Conservation (phyloP, 108 stramenopile genomes). For the Nannochloropsis gaditana region DNA sequence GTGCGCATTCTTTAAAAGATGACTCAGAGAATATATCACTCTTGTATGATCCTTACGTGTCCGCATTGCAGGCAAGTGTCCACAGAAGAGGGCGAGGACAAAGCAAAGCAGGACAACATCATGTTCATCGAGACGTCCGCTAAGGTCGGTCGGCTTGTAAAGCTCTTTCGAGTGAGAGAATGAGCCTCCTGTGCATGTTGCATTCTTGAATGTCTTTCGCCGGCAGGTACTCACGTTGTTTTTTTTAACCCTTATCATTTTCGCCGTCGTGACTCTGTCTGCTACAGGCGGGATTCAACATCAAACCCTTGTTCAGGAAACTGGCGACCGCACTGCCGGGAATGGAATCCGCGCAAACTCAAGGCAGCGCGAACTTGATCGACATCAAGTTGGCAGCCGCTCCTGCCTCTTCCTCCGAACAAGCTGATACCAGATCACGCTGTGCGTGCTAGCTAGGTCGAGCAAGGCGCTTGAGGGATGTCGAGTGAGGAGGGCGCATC, state of each 20-base stretch:
- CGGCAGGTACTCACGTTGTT: too few species aligned
- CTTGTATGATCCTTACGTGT: neutral
- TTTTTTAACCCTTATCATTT: too few species aligned
- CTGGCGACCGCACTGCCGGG: constrained; percentile 92
- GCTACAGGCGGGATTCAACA: constrained; percentile 64
- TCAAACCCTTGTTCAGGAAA: constrained; percentile 92
- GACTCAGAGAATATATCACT: neutral
- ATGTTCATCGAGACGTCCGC: constrained; percentile 98
- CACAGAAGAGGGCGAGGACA: constrained; percentile 91
- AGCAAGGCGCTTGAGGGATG: neutral
- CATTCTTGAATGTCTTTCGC: too few species aligned
- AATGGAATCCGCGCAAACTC: constrained; percentile 62
- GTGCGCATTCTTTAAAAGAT: neutral
- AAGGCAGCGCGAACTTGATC: constrained; percentile 67
- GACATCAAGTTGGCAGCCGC: constrained; percentile 76
- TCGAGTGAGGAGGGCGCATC: neutral
- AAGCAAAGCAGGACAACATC: constrained; percentile 79
- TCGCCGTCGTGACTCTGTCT: too few species aligned
- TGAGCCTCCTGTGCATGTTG: too few species aligned
- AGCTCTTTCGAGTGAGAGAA: constrained; percentile 39
- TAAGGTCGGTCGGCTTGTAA: constrained; percentile 65
- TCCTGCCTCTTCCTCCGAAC: neutral
- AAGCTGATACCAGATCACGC: constrained; percentile 17
- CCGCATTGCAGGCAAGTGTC: constrained; percentile 51
- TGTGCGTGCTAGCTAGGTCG: neutral